Base-by-base conservation (phyloP, 2,329 filamentous ascomycete species). In the Ophioceras dolichostomum region DNA sequence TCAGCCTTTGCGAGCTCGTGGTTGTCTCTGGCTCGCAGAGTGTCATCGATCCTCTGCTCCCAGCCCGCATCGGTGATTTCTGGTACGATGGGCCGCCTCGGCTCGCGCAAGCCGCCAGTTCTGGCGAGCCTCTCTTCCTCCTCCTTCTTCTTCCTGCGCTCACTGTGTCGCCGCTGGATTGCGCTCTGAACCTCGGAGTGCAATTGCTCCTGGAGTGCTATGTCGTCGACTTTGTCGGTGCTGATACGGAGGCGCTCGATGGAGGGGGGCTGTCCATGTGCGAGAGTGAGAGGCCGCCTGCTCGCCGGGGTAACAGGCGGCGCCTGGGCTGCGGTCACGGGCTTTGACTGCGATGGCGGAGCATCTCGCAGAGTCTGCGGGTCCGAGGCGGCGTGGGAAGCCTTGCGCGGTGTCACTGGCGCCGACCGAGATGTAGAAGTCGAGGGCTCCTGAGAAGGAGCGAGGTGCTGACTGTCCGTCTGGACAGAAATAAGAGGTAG, bases 1-100 rank as follows among this genome's bases (percentile, higher is more conserved):
- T 59, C 55, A 9, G 68, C 67, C 37, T 52, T 63, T 40, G 62
- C 64, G 36, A 73, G 53, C 34, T 54, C 55, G 6, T 49, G 49
- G 13, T 51, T 45, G 24, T 52, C 45, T 28, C 55, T 43, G 17
- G 60, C 50, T n/a, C 50, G 46, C 26, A 66, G 46, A 1, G 59
- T 61, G 10, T 41, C 40, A 6, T 47, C 32, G n/a, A 68, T 54
- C 26, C 46, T 54, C 2, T 44, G 28, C 9, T 58, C 47, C 65
- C 64, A 68, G 10, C 59, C 51, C 1, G 47, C 30, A 19, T 50
- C 42, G 0, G 38, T 32, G 31, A 59, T 51, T n/a, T n/a, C n/a
- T n/a, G n/a, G n/a, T n/a, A n/a, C n/a, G 10, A 57, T 40, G 2
- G 43, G 41, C 2, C 43, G 44, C 10, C 26, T 28, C 3, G 56